Evolutionary conservation across 2,329 filamentous ascomycete species (phyloP).

Genomic region (Zasmidium cellare): DNA sequence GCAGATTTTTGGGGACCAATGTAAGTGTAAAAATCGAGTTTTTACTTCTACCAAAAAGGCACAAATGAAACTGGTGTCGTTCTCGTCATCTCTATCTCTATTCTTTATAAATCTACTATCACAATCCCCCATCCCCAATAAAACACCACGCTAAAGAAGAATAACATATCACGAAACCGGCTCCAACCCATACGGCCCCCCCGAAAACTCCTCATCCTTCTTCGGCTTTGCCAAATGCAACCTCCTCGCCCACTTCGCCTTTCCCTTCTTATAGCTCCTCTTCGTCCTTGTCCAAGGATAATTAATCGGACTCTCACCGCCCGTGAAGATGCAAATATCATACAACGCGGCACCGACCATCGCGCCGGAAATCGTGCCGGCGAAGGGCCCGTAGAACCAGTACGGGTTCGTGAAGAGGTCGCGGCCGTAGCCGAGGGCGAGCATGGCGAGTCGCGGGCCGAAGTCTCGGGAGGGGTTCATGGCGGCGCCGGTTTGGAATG

Average conservation of each 20-base stretch:
- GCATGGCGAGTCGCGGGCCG: conserved; percentile 49
- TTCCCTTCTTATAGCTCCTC: conserved; percentile 26
- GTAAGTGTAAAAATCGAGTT: too few species aligned
- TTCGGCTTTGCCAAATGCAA: conserved; percentile 7
- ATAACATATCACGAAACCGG: too few species aligned
- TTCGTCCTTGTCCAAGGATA: conserved; percentile 41
- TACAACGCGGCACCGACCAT: conserved; percentile 50
- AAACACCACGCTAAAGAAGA: too few species aligned
- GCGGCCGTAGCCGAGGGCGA: conserved; percentile 46
- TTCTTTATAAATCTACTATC: too few species aligned
- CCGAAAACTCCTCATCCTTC: not conserved
- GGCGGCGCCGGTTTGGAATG: conserved; percentile 49
- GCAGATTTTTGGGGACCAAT: too few species aligned
- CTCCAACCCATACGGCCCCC: not conserved
- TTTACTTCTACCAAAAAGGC: too few species aligned
- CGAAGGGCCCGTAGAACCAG: conserved; percentile 50
- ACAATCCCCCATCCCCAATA: too few species aligned
- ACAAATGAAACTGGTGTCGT: not conserved
- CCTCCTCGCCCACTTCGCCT: conserved; percentile 27
- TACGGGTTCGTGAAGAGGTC: conserved; percentile 42
- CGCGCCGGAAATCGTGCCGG: conserved; percentile 43
- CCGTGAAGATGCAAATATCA: conserved; percentile 51
- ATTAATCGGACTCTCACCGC: conserved; percentile 53
- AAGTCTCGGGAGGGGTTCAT: conserved; percentile 54
- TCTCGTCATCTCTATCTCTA: not conserved